phyloP scores from a whole-genome alignment of 192 early-diverging fungal species.

The Polychytrium aggregatum region DNA sequence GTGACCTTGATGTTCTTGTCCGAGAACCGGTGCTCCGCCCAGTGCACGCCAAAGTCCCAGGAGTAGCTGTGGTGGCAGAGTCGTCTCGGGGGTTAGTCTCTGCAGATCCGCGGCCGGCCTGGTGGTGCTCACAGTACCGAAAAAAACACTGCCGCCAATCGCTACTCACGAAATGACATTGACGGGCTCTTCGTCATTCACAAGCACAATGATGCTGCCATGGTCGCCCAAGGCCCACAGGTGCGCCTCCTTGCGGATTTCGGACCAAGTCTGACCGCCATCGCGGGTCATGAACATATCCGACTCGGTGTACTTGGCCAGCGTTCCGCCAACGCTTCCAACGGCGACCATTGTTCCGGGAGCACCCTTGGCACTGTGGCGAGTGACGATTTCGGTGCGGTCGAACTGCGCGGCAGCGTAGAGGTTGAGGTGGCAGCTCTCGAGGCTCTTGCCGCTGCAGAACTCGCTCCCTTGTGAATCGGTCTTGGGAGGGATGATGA shows the following conservation, averaged over 20 bases:
- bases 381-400: too few relatives aligned
- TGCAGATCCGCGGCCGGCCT: too few relatives aligned
- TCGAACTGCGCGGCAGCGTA: too few relatives aligned
- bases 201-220: constrained; percentile 69
- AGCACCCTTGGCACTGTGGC: too few relatives aligned
- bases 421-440: too few relatives aligned
- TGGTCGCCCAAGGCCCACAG: constrained; percentile 84
- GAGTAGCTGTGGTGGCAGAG: constrained; percentile 42
- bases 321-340: constrained; percentile 63
- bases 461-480: too few relatives aligned
- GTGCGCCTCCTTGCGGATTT: constrained; percentile 53
- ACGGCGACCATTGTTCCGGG: constrained; percentile 19
- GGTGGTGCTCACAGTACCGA: constrained; percentile 13
- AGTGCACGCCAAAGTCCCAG: constrained; percentile 67
- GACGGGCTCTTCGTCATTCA: constrained; percentile 62
- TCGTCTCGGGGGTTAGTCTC: too few relatives aligned
- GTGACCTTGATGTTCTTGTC: constrained; percentile 47
- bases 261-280: constrained; percentile 76
- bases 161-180: constrained; percentile 19
- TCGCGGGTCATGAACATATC: constrained; percentile 77
- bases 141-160: not conserved
- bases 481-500: constrained; percentile 38
- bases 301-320: constrained; percentile 48
- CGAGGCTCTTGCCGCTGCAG: too few relatives aligned
- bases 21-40: constrained; percentile 52